Percentiles rank a stretch among this genome's conserved stretches.
Conservation (phyloP, 169 alveolate genomes). For the Eimeria falciformis region DNA sequence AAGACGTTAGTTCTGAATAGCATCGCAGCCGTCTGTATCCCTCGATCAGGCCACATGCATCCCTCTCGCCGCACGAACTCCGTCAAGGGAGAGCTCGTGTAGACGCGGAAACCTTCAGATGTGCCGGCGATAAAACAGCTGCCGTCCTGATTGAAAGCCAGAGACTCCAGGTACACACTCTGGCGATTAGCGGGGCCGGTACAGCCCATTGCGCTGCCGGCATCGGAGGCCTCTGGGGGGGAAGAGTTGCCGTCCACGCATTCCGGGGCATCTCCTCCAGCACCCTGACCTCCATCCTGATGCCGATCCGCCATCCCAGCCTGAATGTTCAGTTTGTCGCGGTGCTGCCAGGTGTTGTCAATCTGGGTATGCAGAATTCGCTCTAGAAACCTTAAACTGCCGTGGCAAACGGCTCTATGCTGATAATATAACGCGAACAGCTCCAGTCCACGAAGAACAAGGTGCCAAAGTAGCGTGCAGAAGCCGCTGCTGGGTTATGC, state of each 20-base stretch:
- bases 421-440: no score
- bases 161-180: constrained; percentile 62
- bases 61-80: constrained; percentile 69
- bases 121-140: constrained; percentile 68
- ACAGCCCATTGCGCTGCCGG: background rate
- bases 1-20: constrained; percentile 70
- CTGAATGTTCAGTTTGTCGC: no score
- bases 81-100: constrained; percentile 67
- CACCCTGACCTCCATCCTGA: background rate
- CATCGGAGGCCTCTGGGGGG: background rate
- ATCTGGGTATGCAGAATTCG: no score
- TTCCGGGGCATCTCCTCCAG: background rate
- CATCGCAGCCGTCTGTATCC: constrained; percentile 64
- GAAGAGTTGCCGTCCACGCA: background rate
- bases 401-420: no score
- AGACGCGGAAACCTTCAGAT: constrained; percentile 68
- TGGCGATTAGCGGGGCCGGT: background rate
- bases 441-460: no score
- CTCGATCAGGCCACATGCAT: constrained; percentile 51
- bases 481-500: no score
- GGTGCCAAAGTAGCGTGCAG: no score
- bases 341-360: no score
- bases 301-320: no score
- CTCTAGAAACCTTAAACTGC: no score
- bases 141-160: constrained; percentile 71